Evolutionary conservation across 2,329 filamentous ascomycete species (phyloP).

Genomic region (Orbilia blumenaviensis): DNA sequence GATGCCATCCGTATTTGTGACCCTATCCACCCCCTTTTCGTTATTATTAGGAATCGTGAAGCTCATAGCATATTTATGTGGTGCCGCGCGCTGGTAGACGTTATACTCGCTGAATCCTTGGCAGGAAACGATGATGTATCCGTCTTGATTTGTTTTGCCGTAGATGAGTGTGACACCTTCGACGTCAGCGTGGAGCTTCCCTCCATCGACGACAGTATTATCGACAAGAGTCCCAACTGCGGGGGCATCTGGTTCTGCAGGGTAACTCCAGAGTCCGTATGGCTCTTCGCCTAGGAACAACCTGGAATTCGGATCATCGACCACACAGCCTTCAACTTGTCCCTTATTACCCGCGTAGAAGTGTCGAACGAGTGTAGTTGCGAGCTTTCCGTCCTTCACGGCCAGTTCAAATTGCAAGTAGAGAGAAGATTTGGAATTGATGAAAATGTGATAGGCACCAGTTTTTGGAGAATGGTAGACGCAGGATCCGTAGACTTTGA

Average conservation of each 20-base stretch:
- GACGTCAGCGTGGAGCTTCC: slow-evolving; percentile 66
- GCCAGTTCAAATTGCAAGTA: slow-evolving; percentile 67
- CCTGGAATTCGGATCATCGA: slow-evolving; percentile 66
- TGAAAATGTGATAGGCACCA: slow-evolving; percentile 67
- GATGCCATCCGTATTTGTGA: slow-evolving; percentile 68
- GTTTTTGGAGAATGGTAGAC: slow-evolving; percentile 65
- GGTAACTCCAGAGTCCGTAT: slow-evolving; percentile 66
- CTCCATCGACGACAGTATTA: slow-evolving; percentile 62
- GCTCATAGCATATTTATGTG: slow-evolving; percentile 65
- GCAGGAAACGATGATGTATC: slow-evolving; percentile 66
- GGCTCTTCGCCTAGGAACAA: slow-evolving; percentile 67
- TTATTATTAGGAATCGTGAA: slow-evolving; percentile 64
- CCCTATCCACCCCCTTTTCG: slow-evolving; percentile 64
- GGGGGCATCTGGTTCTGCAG: slow-evolving; percentile 64
- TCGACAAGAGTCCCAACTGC: slow-evolving; percentile 61
- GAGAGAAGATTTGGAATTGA: slow-evolving; percentile 67
- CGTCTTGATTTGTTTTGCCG: slow-evolving; percentile 63
- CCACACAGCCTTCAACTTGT: slow-evolving; percentile 68
- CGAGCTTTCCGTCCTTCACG: slow-evolving; percentile 61
- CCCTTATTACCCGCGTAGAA: slow-evolving; percentile 66
- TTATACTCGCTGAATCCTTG: slow-evolving; percentile 68
- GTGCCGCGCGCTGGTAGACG: slow-evolving; percentile 65
- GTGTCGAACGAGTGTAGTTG: slow-evolving; percentile 65
- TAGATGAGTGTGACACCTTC: slow-evolving; percentile 67
- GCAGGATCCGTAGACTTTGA: slow-evolving; percentile 67